Conservation (phyloP, 2,329 filamentous ascomycete species). For the Cytospora leucostoma region DNA sequence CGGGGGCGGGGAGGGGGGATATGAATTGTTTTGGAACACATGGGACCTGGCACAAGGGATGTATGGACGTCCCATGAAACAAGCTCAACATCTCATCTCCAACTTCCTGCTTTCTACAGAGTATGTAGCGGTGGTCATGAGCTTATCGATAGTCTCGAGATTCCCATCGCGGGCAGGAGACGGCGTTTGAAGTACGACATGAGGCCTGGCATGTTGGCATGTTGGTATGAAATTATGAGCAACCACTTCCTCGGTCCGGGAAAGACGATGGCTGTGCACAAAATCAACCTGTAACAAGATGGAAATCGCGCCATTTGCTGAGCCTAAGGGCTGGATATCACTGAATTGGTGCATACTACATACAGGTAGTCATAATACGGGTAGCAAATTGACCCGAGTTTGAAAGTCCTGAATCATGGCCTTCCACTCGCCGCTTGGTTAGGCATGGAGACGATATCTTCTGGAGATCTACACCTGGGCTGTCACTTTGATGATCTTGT, state of each 20-base stretch:
- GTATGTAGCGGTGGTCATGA: not conserved
- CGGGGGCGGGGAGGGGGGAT: not conserved
- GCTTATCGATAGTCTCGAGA: not conserved
- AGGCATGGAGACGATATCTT: not conserved
- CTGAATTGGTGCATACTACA: not conserved
- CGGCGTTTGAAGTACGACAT: not conserved
- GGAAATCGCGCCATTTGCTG: not conserved
- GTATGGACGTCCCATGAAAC: not conserved
- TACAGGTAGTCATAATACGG: not conserved
- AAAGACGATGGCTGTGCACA: not conserved
- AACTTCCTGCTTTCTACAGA: not conserved
- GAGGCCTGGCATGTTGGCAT: not conserved
- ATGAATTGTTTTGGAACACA: not conserved
- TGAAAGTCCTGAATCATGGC: not conserved
- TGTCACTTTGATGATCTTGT: not conserved
- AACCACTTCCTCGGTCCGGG: not conserved
- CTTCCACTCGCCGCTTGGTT: not conserved
- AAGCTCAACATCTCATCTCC: not conserved
- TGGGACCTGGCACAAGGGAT: not conserved
- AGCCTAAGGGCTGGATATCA: not conserved
- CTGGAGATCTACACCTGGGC: not conserved
- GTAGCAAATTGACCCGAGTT: not conserved
- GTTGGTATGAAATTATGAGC: not conserved
- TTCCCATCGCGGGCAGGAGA: not conserved
- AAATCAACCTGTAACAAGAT: not conserved